Percentiles rank a stretch among this genome's conserved stretches.
phyloP scores from a whole-genome alignment of 78 protist species.

The Monosiga brevicollis region DNA sequence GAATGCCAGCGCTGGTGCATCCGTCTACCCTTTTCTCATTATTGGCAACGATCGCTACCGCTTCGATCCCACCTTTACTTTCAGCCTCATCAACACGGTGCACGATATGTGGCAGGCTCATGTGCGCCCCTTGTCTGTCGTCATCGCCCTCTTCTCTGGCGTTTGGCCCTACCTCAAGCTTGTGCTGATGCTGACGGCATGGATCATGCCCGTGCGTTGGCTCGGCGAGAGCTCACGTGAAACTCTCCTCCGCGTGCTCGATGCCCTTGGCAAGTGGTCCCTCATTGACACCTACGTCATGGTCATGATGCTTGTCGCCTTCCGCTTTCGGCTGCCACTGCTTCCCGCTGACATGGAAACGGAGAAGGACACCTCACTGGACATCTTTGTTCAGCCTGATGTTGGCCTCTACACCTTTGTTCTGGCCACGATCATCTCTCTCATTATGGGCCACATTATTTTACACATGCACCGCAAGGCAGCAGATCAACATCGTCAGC shows the following conservation, averaged over 20 bases:
- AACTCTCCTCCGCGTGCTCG: slow-evolving; percentile 16
- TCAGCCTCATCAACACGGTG: slow-evolving; percentile 31
- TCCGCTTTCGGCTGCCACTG: slow-evolving; percentile 12
- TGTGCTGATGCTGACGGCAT: slow-evolving; percentile 5
- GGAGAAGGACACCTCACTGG: neutral
- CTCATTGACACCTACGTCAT: slow-evolving; percentile 37
- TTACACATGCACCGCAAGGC: slow-evolving; percentile 12
- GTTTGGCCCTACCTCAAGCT: slow-evolving; percentile 55
- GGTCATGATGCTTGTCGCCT: slow-evolving; percentile 39
- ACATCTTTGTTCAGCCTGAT: slow-evolving; percentile 22
- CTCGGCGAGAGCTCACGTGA: slow-evolving; percentile 4
- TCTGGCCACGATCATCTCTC: slow-evolving; percentile 27
- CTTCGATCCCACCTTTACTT: slow-evolving; percentile 16
- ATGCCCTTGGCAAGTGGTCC: slow-evolving; percentile 48
- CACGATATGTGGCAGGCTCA: slow-evolving; percentile 45
- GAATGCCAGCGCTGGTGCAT: slow-evolving; percentile 30
- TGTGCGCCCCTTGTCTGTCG: slow-evolving; percentile 28
- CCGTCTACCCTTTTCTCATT: slow-evolving; percentile 3
- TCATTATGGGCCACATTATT: slow-evolving; percentile 17
- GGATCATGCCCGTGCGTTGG: slow-evolving; percentile 18
- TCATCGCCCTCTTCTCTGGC: slow-evolving; percentile 41
- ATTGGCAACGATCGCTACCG: neutral
- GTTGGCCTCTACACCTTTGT: slow-evolving; percentile 28
- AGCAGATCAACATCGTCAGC: neutral
- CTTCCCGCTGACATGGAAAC: neutral